phyloP scores from a whole-genome alignment of 768 basidiomycete species.

The Hydnomerulius pinastri region DNA sequence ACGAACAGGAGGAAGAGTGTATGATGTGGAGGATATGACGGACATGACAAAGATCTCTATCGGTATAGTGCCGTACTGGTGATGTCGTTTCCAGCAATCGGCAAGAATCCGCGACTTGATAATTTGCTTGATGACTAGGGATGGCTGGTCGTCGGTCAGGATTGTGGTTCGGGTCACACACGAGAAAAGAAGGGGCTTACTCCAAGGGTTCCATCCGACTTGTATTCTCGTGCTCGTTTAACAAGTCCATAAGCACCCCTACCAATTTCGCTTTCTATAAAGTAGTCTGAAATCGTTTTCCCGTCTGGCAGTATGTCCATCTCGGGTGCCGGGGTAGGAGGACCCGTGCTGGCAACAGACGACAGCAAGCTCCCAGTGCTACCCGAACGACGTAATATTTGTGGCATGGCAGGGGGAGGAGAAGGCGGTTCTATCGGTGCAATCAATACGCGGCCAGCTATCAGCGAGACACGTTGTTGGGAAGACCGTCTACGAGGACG shows the following conservation, averaged over 20 bases:
- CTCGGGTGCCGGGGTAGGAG: constrained; percentile 57
- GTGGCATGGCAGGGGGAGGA: constrained; percentile 59
- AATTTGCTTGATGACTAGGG: constrained; percentile 94
- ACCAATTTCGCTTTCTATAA: constrained; percentile 86
- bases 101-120: constrained; percentile 98
- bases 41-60: constrained; percentile 98
- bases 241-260: constrained; percentile 96
- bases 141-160: constrained; percentile 53
- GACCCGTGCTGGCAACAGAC: constrained; percentile 56
- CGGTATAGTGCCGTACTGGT: constrained; percentile 91
- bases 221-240: constrained; percentile 82
- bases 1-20: constrained; percentile 73
- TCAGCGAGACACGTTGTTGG: constrained; percentile 80
- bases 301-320: constrained; percentile 44
- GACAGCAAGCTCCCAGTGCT: constrained; percentile 68
- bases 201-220: constrained; percentile 74
- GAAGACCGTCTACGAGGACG: constrained; percentile 78
- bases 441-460: constrained; percentile 80
- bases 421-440: constrained; percentile 75
- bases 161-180: background rate
- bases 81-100: constrained; percentile 99
- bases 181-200: constrained; percentile 49
- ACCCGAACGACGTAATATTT: constrained; percentile 61
- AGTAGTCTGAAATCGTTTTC: constrained; percentile 81
- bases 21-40: constrained; percentile 78